Base-by-base conservation (phyloP, 1,139 yeast species). In the Hyphopichia burtonii region DNA sequence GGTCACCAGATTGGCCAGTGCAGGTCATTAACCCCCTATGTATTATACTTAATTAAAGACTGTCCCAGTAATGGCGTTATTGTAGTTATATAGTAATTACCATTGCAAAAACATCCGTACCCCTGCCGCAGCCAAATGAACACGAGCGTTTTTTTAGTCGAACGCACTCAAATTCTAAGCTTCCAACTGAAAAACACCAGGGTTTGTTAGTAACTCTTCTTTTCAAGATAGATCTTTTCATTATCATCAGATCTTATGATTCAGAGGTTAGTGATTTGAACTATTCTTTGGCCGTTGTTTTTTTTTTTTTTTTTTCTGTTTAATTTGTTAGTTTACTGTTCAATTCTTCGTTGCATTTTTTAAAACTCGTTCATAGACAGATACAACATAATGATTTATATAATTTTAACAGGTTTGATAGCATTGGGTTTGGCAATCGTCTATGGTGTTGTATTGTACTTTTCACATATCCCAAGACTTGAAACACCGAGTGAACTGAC, bases 401-500 rank as follows among this genome's bases (percentile, higher is more conserved):
- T 33, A 33, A 19, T 20, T 10, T 11, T 33, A 12, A 7, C 17
- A n/a, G 9, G 27, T 28, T 43, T 18, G 19, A 34, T 55, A 23
- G 49, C 52, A 33, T 42, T 46, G 10, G 42, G 47, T 23, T 15
- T 45, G 10, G 44, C 45, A 5, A 39, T 44, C 11, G 52, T 76
- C 9, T 84, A 83, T 51, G 49, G 59, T 2, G 51, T 63, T 10
- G 66, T 83, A 3, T 60, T 73, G 41, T 41, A 74, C 11, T 69
- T 86, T 33, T 79, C 89, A 25, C 90, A 86, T 58, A 61, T 61
- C 9, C 94, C 94, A 4, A 68, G 95, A 45, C 51, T 58, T n/a
- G 75, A 86, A 2, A 63, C 67, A 39, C 53, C 74, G 23, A 60
- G 71, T 23, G 94, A 86, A 58, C 61, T 73, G 42, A 58, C 58